Base-by-base conservation (phyloP, 305 asterid species). In the Salvia sclarea region DNA sequence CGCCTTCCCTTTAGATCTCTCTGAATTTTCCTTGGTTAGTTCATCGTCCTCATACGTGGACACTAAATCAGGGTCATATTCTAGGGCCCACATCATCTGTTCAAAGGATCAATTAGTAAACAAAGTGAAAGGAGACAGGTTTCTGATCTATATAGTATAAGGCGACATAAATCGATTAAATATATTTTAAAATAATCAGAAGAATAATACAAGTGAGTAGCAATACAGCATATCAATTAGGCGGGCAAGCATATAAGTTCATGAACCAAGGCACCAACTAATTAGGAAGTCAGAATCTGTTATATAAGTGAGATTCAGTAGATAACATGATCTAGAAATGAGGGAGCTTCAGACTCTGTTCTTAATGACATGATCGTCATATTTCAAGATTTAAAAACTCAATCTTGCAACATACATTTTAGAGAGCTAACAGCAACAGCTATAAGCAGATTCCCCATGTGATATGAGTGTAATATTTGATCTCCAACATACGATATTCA, bases 51-150 rank as follows among this genome's bases (percentile, higher is more conserved):
- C 95, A 16, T 91, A 87, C 62, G 74, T 11, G 69, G 82, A 58
- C 78, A 74, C 89, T 75, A 91, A 64, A 70, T 85, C 90, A 30
- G 99, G 96, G 70, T 91, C 95, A 64, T 89, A 94, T 77, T 94
- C 99, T 68, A 94, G 74, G 31, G 99, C 99, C 99, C 99, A 94
- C 99, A 94, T 94, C 97, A 94, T 89, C 99, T 94, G 82, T 77
- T 50, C 30, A 54, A 70, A 70, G 54, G 40, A 44, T 40, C 62
- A 73, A 63, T 40, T 20, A 76, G 62, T 61, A 44, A 25, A 60
- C 58, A 11, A 18, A 41, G 73, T 12, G 22, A 50, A 38, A 41
- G 65, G 33, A 48, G 64, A 55, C 38, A 41, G 12, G 57, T 43
- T 64, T 43, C 25, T 53, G 49, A 37, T 21, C 41, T 41, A 41